Evolutionary conservation across 768 basidiomycete genomes (phyloP).

Genomic region (Lactarius sanguifluus): DNA sequence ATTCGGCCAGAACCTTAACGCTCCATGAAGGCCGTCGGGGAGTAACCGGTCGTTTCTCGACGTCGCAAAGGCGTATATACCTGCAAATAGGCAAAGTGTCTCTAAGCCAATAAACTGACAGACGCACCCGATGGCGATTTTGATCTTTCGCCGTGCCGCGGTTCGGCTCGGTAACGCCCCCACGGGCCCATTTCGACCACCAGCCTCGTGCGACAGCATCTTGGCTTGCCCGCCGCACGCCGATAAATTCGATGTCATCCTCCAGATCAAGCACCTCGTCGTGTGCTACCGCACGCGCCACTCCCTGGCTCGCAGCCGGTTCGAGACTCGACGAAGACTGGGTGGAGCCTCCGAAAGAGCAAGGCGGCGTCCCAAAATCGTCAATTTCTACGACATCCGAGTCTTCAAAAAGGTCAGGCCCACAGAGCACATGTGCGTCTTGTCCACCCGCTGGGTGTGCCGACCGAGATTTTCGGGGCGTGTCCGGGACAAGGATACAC

Average conservation of each 20-base stretch:
- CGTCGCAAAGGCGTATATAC: constrained; percentile 41
- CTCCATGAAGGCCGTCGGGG: constrained; percentile 44
- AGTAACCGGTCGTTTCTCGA: constrained; percentile 50
- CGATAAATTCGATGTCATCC: constrained; percentile 30
- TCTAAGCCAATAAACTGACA: constrained; percentile 18
- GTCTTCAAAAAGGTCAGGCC: constrained; percentile 22
- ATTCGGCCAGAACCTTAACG: constrained; percentile 32
- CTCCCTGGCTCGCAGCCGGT: constrained; percentile 22
- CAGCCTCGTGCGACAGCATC: constrained; percentile 48
- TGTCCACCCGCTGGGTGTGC: background rate
- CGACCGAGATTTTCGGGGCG: constrained; percentile 20
- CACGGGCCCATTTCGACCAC: constrained; percentile 52
- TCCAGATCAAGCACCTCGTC: constrained; percentile 29
- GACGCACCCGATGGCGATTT: constrained; percentile 20
- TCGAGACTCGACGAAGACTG: constrained; percentile 28
- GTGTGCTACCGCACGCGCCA: constrained; percentile 1
- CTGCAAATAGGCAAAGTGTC: constrained; percentile 31
- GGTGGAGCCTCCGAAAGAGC: constrained; percentile 22
- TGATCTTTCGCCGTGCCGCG: constrained; percentile 2
- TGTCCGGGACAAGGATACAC: constrained; percentile 17
- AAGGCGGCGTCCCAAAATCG: constrained; percentile 10
- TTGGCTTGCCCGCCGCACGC: constrained; percentile 34
- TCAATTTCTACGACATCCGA: constrained; percentile 23
- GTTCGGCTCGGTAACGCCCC: constrained; percentile 16
- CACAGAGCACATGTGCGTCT: constrained; percentile 5